These are phyloP conservation scores for Cryptomeria japonica DNA, from an alignment of 75 land plant genomes.

Conservation along the genomic window DNA sequence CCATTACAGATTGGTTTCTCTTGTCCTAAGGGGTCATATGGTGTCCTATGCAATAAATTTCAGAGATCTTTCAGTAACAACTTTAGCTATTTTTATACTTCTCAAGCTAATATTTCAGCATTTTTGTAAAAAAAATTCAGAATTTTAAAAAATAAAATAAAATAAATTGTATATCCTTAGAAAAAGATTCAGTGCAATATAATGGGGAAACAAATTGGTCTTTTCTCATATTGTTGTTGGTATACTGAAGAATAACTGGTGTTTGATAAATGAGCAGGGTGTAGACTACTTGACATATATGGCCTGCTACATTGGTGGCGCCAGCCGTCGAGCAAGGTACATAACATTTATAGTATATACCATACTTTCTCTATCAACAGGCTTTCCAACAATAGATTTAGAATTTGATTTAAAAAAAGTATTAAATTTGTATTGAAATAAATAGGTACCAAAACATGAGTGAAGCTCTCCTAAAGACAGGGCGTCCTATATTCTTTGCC, in stretches of 20 bases:
- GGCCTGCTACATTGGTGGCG: slow-evolving; percentile 53
- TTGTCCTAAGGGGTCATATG: too few species aligned
- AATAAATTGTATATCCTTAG: too few species aligned
- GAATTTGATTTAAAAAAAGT: neutral
- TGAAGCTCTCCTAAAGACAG: slow-evolving; percentile 61
- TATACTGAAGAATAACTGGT: neutral
- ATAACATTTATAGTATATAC: neutral
- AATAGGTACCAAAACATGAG: slow-evolving; percentile 74
- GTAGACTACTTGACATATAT: slow-evolving; percentile 89
- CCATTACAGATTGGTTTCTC: neutral
- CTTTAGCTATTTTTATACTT: too few species aligned
- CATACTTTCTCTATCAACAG: neutral
- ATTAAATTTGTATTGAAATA: neutral
- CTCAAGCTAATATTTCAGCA: too few species aligned
- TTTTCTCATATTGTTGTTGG: neutral
- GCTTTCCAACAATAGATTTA: neutral
- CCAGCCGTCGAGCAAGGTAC: slow-evolving; percentile 21
- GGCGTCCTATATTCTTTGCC: slow-evolving; percentile 74
- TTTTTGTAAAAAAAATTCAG: too few species aligned
- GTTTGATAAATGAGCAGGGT: slow-evolving; percentile 39
- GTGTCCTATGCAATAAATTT: neutral
- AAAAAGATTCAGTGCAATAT: neutral
- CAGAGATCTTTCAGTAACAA: too few species aligned
- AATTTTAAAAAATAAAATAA: too few species aligned
- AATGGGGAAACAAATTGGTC: too few species aligned